A percentile compares a stretch with the other conserved stretches of the same genome.
phyloP scores from a whole-genome alignment of 768 basidiomycete species.

The Lactarius vividus region DNA sequence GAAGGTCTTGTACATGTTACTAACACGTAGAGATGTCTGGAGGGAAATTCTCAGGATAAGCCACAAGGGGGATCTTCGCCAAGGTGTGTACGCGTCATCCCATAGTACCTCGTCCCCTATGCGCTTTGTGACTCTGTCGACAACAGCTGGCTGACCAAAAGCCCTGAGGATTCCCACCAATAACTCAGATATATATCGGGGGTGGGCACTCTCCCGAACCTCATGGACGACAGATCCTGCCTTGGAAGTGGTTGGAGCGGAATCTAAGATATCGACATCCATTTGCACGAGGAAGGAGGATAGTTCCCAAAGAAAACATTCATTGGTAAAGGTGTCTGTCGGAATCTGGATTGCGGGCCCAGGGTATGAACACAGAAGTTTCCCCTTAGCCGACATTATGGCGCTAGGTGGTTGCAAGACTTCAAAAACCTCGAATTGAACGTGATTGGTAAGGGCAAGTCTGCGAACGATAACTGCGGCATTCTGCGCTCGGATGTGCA shows the following conservation, averaged over 20 bases:
- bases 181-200: constrained; percentile 49
- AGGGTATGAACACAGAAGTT: constrained; percentile 47
- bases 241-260: constrained; percentile 39
- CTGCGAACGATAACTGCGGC: constrained; percentile 41
- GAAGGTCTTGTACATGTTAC: constrained; percentile 45
- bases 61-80: constrained; percentile 53
- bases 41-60: constrained; percentile 46
- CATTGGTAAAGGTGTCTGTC: constrained; percentile 31
- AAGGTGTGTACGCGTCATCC: constrained; percentile 39
- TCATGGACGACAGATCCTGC: constrained; percentile 33
- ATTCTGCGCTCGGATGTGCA: constrained; percentile 47
- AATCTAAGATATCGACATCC: constrained; percentile 36
- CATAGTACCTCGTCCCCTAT: constrained; percentile 48
- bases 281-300: constrained; percentile 41
- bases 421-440: constrained; percentile 48
- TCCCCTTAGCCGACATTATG: constrained; percentile 42
- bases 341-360: constrained; percentile 43
- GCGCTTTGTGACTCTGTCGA: constrained; percentile 40
- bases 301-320: constrained; percentile 37
- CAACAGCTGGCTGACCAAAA: constrained; percentile 34
- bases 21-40: constrained; percentile 32
- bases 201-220: constrained; percentile 41
- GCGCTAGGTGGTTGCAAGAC: constrained; percentile 37
- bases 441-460: constrained; percentile 16
- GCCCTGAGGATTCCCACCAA: constrained; percentile 47